Conservation (phyloP, 768 basidiomycete genomes). For the Leucosporidium yakuticum region DNA sequence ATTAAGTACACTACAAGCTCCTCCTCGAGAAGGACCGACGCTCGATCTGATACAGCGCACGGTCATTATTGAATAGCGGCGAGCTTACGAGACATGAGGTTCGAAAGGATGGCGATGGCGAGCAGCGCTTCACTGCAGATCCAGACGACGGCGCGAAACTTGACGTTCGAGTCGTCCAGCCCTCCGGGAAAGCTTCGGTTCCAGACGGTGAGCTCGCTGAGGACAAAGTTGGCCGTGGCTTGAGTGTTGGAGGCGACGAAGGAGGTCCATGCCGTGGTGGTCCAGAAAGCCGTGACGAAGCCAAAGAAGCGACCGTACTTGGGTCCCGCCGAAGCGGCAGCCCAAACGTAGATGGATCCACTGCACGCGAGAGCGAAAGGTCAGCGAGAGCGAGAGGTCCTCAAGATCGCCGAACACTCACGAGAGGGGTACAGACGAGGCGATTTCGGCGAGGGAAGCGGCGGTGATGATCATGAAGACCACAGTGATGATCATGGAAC, state of each 20-base stretch:
- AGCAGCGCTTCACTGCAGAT: conserved; percentile 68
- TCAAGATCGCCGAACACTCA: background rate
- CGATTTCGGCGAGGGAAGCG: conserved; percentile 78
- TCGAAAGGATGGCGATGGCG: conserved; percentile 67
- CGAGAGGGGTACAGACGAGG: conserved; percentile 59
- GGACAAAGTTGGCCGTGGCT: conserved; percentile 82
- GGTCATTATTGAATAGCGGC: background rate
- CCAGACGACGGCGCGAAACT: conserved; percentile 83
- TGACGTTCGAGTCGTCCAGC: conserved; percentile 60
- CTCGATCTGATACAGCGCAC: conserved; percentile 5
- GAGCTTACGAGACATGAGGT: conserved; percentile 71
- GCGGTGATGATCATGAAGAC: conserved; percentile 85
- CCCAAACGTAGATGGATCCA: conserved; percentile 92
- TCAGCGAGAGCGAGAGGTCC: conserved; percentile 41
- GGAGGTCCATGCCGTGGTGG: conserved; percentile 93
- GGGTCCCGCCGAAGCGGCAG: conserved; percentile 82
- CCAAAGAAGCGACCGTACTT: conserved; percentile 81
- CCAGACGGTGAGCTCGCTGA: conserved; percentile 75
- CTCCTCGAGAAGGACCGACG: too few species aligned
- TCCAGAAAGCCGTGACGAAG: conserved; percentile 89
- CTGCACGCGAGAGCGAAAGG: conserved; percentile 44
- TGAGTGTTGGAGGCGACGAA: conserved; percentile 84
- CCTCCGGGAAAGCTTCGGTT: conserved; percentile 79
- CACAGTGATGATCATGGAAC: conserved; percentile 72
- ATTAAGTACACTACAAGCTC: background rate